Base-by-base conservation (phyloP, 2,329 filamentous ascomycete genomes). In the Colletotrichum caudatum region DNA sequence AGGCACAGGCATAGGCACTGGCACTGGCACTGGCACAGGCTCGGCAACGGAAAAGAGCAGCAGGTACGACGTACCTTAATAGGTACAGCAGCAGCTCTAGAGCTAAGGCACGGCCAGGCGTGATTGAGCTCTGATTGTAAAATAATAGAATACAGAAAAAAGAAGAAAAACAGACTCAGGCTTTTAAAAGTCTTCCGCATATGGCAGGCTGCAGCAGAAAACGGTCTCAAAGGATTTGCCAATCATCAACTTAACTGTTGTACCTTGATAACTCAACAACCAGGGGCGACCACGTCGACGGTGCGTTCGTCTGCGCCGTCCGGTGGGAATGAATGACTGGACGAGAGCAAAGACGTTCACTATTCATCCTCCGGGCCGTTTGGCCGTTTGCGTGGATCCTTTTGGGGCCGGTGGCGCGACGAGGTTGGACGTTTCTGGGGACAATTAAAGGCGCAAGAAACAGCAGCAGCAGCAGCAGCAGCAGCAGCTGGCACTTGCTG, bases 331-430 rank as follows among this genome's bases (percentile, higher is more conserved):
- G 57, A 35, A 63, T n/a, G 57, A 41, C 54, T n/a, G 51, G 44
- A 69, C 5, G 56, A 2, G 35, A 54, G 66, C 44, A n/a, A 58
- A 59, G n/a, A 48, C 59, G 14, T 6, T 23, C 35, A 48, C 57
- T 35, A 8, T 35, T 48, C 56, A 29, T 56, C 41, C 39, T 29
- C 57, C 39, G 54, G 48, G 48, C 41, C 56, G 56, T 41, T 46
- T 20, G 48, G 48, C 41, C 48, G 56, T 41, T 46, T 20, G 46
- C 56, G 48, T 70, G 62, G 35, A n/a, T 6, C 51, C 5, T 20
- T n/a, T 48, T 48, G 20, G 58, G 18, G 68, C 50, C 64, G 39
- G 68, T 68, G 68, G 68, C 68, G 68, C 57, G 33, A 46, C n/a
- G 50, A 63, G 64, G 68, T 68, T 71, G 57, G 68, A 50, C 57